A percentile compares a stretch with the other conserved stretches of the same genome.
Conservation (phyloP, 176 grass and related monocot species). For the Lolium multiflorum region DNA sequence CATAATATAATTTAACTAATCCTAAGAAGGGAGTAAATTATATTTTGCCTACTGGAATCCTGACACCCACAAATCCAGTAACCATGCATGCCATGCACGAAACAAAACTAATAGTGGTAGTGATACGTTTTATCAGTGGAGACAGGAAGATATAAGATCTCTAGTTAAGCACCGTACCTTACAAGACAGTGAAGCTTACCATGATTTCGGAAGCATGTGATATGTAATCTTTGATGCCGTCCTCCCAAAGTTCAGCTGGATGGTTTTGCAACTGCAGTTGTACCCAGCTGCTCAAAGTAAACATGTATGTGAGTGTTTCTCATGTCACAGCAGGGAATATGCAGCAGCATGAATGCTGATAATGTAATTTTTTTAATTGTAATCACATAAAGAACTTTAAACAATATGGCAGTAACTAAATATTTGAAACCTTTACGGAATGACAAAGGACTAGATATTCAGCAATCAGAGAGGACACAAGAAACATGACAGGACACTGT, state of each 20-base stretch:
- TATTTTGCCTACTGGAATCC: background rate
- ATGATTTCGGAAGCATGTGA: constrained; percentile 81
- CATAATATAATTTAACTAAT: background rate
- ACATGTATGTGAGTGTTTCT: constrained; percentile 19
- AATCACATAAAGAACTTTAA: background rate
- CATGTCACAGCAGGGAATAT: background rate
- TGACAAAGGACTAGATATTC: background rate
- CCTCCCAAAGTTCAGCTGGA: constrained; percentile 91
- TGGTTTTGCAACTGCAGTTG: constrained; percentile 82
- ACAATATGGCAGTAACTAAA: background rate
- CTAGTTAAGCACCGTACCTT: background rate
- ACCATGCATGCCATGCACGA: background rate
- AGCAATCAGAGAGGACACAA: background rate
- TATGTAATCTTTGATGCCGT: constrained; percentile 76
- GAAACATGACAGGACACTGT: background rate
- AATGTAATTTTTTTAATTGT: background rate
- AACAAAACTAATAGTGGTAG: background rate
- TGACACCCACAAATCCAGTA: background rate
- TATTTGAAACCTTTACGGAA: background rate
- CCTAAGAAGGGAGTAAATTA: background rate
- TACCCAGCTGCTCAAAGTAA: constrained; percentile 77
- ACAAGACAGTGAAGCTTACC: constrained; percentile 44
- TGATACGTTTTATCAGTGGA: background rate
- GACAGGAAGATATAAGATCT: background rate
- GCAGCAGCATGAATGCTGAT: background rate